Evolutionary conservation across 1,139 yeast species (phyloP), one percentile per base, ranked within the genome.

Genomic region (Trichomonascaceae sp.): DNA sequence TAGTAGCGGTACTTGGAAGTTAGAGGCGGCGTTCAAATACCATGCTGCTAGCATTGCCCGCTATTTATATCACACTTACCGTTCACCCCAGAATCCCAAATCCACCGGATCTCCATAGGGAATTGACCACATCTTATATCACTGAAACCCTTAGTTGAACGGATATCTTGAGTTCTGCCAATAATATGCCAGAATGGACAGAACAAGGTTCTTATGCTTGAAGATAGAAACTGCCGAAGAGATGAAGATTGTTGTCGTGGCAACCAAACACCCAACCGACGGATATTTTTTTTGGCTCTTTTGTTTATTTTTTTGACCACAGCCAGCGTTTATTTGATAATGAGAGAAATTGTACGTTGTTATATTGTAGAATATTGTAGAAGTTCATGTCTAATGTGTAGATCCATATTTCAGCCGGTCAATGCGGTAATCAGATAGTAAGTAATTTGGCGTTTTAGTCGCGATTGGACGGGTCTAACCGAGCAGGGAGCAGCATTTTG

Each of bases 391-490:
- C 32, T 27, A 27, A 27, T 10, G 12, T 22, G 19, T 53, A 85
- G 93, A 88, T 91, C 74, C 98, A 91, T 75, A 81, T 91, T 74
- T 91, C 97, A 60, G 86, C 97, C 56, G 98, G 98, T 74, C 98
- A 91, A 79, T 93, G 99, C 84, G 99, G 99, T 84, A 93, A 93
- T 83, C 99, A 93, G 78, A 90, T 93, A 66, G 91, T 82, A 78
- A 64, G 86, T 81, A 27, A 48, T 44, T 18, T 10, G 18, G 20
- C 15, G 45, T 36, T 5, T 13, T 27, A 36, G 17, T 27, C 38
- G 18, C 9, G 18, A 27, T 22, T 4, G 2, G 32, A 27, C 32
- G 32, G 32, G 12, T 7, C 53, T 44, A 43, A 20, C 45, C 6
- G 15, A 20, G 7, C 20, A 82, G 86, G 96, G 97, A 74, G 95